Conservation (phyloP, 1,284 basidiomycete genomes). For the Agroathelia rolfsii region DNA sequence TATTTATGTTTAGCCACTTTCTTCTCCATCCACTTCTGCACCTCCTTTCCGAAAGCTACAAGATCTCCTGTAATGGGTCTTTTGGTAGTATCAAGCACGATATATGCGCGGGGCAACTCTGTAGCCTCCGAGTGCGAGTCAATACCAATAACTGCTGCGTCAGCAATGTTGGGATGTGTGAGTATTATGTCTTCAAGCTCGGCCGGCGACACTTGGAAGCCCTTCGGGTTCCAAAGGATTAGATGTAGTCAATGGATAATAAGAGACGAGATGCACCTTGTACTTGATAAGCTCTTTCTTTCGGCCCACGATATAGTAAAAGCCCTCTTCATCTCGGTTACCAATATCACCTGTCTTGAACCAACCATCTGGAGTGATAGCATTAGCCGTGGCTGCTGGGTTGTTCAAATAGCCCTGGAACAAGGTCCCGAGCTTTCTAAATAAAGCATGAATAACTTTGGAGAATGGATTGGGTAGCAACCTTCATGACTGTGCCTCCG, state of each 20-base stretch:
- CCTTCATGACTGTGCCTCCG: conserved; percentile 78
- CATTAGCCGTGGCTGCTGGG: conserved; percentile 47
- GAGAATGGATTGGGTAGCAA: no score
- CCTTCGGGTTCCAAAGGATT: no score
- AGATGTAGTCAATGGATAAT: neutral
- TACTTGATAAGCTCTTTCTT: conserved; percentile 7
- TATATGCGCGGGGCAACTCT: conserved; percentile 50
- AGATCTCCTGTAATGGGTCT: no score
- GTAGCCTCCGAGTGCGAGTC: conserved; percentile 53
- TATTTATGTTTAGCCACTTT: conserved; percentile 30
- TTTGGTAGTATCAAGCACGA: no score
- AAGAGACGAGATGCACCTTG: no score
- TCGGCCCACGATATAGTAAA: conserved; percentile 25
- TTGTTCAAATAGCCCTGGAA: conserved; percentile 72
- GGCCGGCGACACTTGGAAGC: conserved; percentile 61
- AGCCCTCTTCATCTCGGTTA: conserved; percentile 52
- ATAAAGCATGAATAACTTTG: no score
- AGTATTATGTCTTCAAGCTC: conserved; percentile 72
- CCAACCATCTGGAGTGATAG: conserved; percentile 68
- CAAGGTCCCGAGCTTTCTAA: no score
- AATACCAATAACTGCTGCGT: conserved; percentile 68
- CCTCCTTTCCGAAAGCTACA: conserved; percentile 22
- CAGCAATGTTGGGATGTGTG: conserved; percentile 60
- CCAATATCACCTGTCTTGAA: conserved; percentile 81
- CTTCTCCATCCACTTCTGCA: conserved; percentile 33